phyloP scores from a whole-genome alignment of 768 basidiomycete genomes.

The Mycena haematopus region DNA sequence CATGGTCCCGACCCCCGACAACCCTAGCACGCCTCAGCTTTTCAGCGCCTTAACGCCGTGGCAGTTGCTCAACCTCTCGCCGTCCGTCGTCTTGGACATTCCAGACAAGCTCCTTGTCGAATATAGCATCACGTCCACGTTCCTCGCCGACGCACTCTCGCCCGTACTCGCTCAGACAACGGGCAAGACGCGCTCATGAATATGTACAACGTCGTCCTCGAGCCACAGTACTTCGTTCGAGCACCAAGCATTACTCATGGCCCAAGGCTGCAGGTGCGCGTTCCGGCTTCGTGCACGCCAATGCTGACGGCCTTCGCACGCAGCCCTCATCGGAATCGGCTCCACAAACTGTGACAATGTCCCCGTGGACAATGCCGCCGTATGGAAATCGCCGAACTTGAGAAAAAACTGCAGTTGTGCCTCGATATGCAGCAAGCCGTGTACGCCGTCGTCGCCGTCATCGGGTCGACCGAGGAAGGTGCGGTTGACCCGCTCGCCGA shows the following conservation, averaged over 20 bases:
- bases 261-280: conserved; percentile 50
- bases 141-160: conserved; percentile 29
- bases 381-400: conserved; percentile 39
- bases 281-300: not conserved
- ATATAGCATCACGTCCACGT: not conserved
- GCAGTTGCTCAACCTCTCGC: not conserved
- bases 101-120: not conserved
- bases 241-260: conserved; percentile 53
- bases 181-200: conserved; percentile 40
- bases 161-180: conserved; percentile 43
- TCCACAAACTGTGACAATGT: conserved; percentile 44
- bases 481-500: conserved; percentile 48
- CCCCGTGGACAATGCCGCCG: conserved; percentile 45
- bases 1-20: conserved; percentile 27
- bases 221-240: conserved; percentile 38
- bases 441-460: conserved; percentile 49
- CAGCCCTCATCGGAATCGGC: conserved; percentile 43
- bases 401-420: conserved; percentile 36
- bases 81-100: not conserved
- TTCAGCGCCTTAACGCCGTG: not conserved
- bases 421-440: conserved; percentile 39
- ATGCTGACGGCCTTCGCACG: not conserved
- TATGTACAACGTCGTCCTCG: conserved; percentile 24
- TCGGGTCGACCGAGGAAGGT: conserved; percentile 54
- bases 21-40: not conserved